Evolutionary conservation across 2,329 filamentous ascomycete genomes (phyloP), one percentile per base, ranked within the genome.

Genomic region (Alternaria triticina): DNA sequence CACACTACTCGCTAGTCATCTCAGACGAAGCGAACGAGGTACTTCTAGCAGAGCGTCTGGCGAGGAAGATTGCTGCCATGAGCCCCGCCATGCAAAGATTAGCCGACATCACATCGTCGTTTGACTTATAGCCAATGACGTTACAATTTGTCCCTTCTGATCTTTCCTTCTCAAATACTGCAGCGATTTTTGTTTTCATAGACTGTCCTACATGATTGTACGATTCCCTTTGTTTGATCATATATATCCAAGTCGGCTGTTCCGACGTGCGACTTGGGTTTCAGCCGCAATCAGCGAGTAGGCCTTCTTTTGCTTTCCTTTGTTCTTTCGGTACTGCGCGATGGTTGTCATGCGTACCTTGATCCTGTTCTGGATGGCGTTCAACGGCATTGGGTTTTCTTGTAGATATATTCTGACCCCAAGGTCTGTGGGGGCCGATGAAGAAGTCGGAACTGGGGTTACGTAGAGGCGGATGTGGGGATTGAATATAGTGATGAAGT

Each of bases 1-100:
- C 87, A 13, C 85, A 87, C 52, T 88, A 87, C 71, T 87, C 91
- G 68, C 84, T 94, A n/a, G 82, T 91, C 28, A 86, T 91, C 25
- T 82, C 83, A 1, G 82, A 86, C 62, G 84, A 86, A 57, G 84
- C 70, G 36, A 69, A 71, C n/a, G 69, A 77, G 30, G 64, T 74
- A 45, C 68, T 62, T 30, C 62, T 76, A 50, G 73, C 77, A 57
- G 77, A 78, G 43, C 74, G 73, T 43, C 73, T 80, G 30, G 73
- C 78, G 62, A 74, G 70, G 63, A 77, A 74, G 64, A 77, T 76
- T 51, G 74, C 77, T 10, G 70, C 72, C 36, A 77, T 79, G 68
- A 75, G 76, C 52, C 67, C 73, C n/a, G 70, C 67, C 10, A 70
- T 74, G 45, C 73, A 79, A 63, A 73, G 77, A 64, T 69, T 80